Percentiles rank a stretch among this genome's conserved stretches.
Evolutionary conservation across 768 basidiomycete species (phyloP).

Genomic region (Omphalotus guepiniiformis): DNA sequence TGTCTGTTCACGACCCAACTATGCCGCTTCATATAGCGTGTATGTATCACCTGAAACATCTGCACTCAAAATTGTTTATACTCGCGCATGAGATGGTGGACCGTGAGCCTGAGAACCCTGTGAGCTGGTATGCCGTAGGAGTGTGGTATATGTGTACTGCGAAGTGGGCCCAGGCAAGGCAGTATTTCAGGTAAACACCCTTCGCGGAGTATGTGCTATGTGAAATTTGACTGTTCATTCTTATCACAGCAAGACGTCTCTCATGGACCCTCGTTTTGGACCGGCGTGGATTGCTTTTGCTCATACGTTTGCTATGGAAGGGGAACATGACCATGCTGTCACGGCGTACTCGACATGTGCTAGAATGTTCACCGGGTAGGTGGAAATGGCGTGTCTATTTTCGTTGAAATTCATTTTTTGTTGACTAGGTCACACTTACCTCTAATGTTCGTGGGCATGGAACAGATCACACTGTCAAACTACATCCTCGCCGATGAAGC

Average conservation of each 20-base stretch:
- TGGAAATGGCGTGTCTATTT: not conserved
- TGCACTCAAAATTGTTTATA: conserved; percentile 92
- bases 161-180: conserved; percentile 87
- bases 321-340: conserved; percentile 97
- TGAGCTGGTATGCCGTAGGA: conserved; percentile 98
- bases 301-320: conserved; percentile 95
- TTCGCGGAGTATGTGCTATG: not conserved
- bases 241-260: conserved; percentile 75
- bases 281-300: conserved; percentile 98
- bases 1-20: conserved; percentile 83
- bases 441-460: conserved; percentile 96
- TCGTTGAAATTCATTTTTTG: not conserved
- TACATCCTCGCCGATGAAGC: conserved; percentile 82
- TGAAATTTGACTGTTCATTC: conserved; percentile 9
- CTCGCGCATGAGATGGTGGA: conserved; percentile 96
- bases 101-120: conserved; percentile 85
- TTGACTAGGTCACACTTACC: conserved; percentile 86
- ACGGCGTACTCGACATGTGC: conserved; percentile 98
- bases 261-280: conserved; percentile 95
- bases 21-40: conserved; percentile 95
- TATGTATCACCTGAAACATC: conserved; percentile 92
- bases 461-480: conserved; percentile 89
- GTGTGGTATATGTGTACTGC: conserved; percentile 89
- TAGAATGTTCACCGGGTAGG: conserved; percentile 89
- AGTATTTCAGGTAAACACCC: conserved; percentile 83